Percentiles rank a stretch among this genome's conserved stretches.
Evolutionary conservation across 805 yeast species (phyloP).

Genomic region (Wickerhamiella hasegawae): DNA sequence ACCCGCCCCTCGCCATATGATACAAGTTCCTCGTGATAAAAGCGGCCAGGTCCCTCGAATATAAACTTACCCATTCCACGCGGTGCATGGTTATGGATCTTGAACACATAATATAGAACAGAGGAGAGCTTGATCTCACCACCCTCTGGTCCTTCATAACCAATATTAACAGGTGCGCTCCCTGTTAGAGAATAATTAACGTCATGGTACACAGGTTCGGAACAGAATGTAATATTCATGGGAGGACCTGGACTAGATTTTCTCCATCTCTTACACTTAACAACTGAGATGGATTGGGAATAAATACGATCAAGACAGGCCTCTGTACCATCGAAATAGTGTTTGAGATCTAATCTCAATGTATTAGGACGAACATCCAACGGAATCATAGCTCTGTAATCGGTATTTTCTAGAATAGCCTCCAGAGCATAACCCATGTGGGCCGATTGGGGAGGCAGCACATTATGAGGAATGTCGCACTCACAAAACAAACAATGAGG

Average conservation of each 20-base stretch:
- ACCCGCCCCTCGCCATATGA: neutral
- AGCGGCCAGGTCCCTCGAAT: constrained; percentile 1
- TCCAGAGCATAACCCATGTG: neutral
- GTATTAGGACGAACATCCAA: neutral
- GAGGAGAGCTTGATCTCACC: neutral
- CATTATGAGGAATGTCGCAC: neutral
- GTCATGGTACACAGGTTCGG: constrained; percentile 1
- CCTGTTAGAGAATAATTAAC: neutral
- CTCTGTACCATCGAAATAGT: neutral
- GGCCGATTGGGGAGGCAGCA: neutral
- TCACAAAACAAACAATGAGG: neutral
- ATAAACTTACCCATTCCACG: neutral
- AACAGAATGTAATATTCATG: neutral
- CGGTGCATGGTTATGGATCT: neutral
- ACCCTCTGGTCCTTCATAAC: neutral
- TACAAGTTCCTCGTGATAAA: neutral
- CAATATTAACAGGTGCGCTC: neutral
- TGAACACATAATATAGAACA: constrained; percentile 3
- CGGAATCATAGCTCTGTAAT: neutral
- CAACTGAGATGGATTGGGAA: neutral
- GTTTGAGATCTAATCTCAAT: neutral
- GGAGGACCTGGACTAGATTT: neutral
- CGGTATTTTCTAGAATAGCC: neutral
- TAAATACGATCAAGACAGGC: neutral
- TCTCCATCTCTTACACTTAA: neutral